Conservation (phyloP, 73 alveolate species). For the Paramecium sexaurelia region DNA sequence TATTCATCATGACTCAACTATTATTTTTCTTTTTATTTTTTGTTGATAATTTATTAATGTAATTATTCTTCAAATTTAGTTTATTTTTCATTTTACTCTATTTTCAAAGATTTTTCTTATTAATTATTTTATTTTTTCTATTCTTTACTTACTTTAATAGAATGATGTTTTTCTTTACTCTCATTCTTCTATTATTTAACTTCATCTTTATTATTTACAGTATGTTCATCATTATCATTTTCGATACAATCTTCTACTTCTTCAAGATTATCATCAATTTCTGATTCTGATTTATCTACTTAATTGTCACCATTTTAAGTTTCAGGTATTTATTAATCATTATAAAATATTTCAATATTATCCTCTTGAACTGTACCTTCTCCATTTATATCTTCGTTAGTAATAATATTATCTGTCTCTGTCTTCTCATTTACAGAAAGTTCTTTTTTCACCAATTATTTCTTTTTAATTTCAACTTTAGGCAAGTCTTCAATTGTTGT, state of each 20-base stretch:
- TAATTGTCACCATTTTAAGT: neutral
- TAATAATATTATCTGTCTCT: neutral
- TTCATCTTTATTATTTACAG: neutral
- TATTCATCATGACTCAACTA: neutral
- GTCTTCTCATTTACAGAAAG: neutral
- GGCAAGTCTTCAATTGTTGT: neutral
- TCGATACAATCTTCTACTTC: neutral
- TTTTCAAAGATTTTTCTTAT: neutral
- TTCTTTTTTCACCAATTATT: neutral
- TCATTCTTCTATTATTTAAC: neutral
- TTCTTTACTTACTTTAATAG: neutral
- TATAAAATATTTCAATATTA: neutral
- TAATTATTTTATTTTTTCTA: neutral
- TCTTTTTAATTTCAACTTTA: neutral
- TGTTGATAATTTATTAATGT: neutral
- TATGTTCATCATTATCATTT: neutral
- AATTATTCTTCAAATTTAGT: conserved; percentile 8
- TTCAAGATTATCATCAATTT: neutral
- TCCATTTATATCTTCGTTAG: neutral
- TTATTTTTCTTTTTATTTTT: conserved; percentile 1
- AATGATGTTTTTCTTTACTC: neutral
- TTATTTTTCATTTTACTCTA: neutral
- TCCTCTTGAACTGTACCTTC: neutral
- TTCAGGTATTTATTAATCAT: neutral
- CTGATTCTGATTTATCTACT: neutral